phyloP scores from a whole-genome alignment of 2,329 filamentous ascomycete species.

The Pseudopithomyces chartarum region DNA sequence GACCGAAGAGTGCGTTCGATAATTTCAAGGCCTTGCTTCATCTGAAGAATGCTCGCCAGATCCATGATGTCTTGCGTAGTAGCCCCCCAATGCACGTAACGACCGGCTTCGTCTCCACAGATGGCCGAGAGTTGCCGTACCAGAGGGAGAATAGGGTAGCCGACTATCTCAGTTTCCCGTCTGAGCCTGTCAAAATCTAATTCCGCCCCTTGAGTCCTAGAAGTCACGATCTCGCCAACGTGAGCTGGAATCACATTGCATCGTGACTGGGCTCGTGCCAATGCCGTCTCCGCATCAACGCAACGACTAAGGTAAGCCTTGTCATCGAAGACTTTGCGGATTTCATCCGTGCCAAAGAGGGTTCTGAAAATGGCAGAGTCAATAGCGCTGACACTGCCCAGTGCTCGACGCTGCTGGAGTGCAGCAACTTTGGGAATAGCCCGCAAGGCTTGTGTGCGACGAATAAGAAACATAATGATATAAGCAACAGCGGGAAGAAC shows the following conservation, averaged over 20 bases:
- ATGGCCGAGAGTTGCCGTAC: constrained; percentile 54
- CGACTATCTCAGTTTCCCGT: constrained; percentile 57
- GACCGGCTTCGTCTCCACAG: constrained; percentile 42
- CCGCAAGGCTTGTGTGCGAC: constrained; percentile 26
- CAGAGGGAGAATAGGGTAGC: constrained; percentile 59
- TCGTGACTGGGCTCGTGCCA: constrained; percentile 57
- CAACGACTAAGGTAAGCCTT: constrained; percentile 55
- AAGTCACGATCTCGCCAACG: constrained; percentile 38
- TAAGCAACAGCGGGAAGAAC: constrained; percentile 11
- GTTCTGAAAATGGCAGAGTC: constrained; percentile 59
- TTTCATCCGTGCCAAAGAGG: constrained; percentile 58
- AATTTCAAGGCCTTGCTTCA: constrained; percentile 56
- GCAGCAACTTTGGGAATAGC: constrained; percentile 21
- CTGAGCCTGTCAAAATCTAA: constrained; percentile 53
- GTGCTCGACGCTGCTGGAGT: constrained; percentile 24
- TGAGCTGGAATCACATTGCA: constrained; percentile 55
- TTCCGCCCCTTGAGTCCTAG: constrained; percentile 34
- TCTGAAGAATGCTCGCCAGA: constrained; percentile 58
- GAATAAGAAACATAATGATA: constrained; percentile 35
- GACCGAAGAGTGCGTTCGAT: constrained; percentile 52
- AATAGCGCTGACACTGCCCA: constrained; percentile 46
- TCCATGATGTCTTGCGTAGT: constrained; percentile 67
- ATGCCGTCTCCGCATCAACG: constrained; percentile 58
- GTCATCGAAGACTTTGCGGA: constrained; percentile 57
- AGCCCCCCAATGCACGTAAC: constrained; percentile 63